These are phyloP conservation scores for Phytophthora chlamydospora DNA, from an alignment of 352 stramenopile genomes.

Conservation along the genomic window DNA sequence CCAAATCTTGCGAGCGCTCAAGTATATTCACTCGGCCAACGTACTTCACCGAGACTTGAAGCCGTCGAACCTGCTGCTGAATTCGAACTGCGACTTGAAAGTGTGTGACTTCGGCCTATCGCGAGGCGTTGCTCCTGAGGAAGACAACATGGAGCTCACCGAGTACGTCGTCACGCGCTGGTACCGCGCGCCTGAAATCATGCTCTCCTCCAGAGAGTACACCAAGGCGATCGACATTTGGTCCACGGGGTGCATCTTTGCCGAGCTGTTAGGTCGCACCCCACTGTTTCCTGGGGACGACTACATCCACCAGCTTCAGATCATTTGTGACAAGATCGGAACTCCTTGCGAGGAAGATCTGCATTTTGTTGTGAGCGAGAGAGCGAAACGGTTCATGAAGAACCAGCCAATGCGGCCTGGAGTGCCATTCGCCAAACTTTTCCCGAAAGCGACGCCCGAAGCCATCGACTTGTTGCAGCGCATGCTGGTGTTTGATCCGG, in stretches of 20 bases:
- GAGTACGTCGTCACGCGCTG: conserved; percentile 95
- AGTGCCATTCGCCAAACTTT: conserved; percentile 75
- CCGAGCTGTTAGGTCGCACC: conserved; percentile 90
- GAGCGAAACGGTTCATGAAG: conserved; percentile 87
- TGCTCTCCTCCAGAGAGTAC: conserved; percentile 97
- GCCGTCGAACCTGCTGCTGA: conserved; percentile 97
- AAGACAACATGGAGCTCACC: conserved; percentile 91
- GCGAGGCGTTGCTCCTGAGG: conserved; percentile 77
- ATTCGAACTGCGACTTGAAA: conserved; percentile 93
- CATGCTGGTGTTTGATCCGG: conserved; percentile 89
- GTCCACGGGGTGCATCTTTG: conserved; percentile 95
- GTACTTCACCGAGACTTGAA: conserved; percentile 98
- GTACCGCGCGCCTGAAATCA: conserved; percentile 95
- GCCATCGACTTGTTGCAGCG: conserved; percentile 86
- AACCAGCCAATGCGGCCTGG: conserved; percentile 77
- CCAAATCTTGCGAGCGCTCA: conserved; percentile 96
- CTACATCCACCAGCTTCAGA: conserved; percentile 99
- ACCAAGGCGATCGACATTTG: conserved; percentile 97
- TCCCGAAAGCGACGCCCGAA: conserved; percentile 65
- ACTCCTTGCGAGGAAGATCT: conserved; percentile 88
- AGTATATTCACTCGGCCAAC: conserved; percentile 95
- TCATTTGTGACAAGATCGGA: conserved; percentile 93
- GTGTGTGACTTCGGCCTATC: conserved; percentile 94
- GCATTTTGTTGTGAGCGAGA: conserved; percentile 93
- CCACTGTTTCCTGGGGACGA: conserved; percentile 96